Base-by-base conservation (phyloP, 495 filamentous ascomycete genomes). In the Lichina pygmaea region DNA sequence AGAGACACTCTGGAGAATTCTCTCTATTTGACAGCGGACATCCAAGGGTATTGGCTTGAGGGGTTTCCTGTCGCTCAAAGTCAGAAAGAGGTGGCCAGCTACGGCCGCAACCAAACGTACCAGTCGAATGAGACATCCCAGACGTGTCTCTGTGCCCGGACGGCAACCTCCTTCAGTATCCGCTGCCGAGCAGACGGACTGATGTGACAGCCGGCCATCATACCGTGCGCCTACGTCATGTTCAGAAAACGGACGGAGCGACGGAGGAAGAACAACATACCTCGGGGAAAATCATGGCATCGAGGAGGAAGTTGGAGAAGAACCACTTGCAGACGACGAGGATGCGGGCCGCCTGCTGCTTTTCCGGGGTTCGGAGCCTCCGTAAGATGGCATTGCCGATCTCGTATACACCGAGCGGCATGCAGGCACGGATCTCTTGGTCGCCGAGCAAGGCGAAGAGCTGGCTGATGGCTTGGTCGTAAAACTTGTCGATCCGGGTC, bases 311-410 rank as follows among this genome's bases (percentile, higher is more conserved):
- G 40, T 75, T 77, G 33, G 81, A 77, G 55, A 94, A 93, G 51
- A 92, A 77, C 78, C 86, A 97, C 54, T 85, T 84, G 43, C 76
- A 72, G 50, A 92, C 75, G 47, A 94, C 66, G 62, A 83, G 86
- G 52, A 71, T 72, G 48, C 77, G 66, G 37, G 81, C 81, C 47
- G 68, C 71, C 47, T 75, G 71, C 50, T 78, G 74, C 46, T 65
- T 72, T 49, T 78, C 77, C 44, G 67, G 70, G 50, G 66, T 64
- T 40, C 81, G 72, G 48, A 95, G 60, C 54, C 81, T 86, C 48
- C 68, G 66, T 7, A 91, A 61, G 49, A 93, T 81, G 49, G 81
- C 79, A 60, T 75, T 77, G 45, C 81, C 77, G 50, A 95, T 70
- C 54, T 81, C 75, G 50, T 91, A 58, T 36, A 85, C 77, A 42